Base-by-base conservation (phyloP, 148 eudicot genomes). In the Cornus florida region DNA sequence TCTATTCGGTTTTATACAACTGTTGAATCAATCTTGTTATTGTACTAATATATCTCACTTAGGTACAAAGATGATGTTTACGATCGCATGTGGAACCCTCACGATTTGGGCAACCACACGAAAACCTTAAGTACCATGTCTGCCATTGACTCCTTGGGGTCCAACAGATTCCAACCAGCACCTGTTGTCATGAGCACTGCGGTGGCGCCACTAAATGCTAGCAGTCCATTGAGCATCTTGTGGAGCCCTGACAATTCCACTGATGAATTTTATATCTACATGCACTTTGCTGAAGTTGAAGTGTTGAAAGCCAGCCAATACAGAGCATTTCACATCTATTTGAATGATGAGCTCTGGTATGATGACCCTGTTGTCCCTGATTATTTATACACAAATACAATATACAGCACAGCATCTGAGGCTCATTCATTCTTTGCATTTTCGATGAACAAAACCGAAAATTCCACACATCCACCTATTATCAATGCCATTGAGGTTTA, bases 241-340 rank as follows among this genome's bases (percentile, higher is more conserved):
- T 46, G 56, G 24, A 59, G 4, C 1, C 3, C 31, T 57, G 1
- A 1, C 28, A 66, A 72, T 73, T 17, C 70, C 23, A 80, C 39
- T 19, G 62, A 74, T 22, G 28, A 72, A 17, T 73, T 60, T 53
- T 73, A 75, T 24, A 32, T 80, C 13, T 88, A 68, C 82, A 7
- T 82, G 77, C 75, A 88, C 76, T 74, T 88, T 78, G 86, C 89
- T 67, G 89, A 88, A 78, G 22, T 88, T 72, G 70, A 67, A 43
- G 48, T 43, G 48, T 43, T 43, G 48, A 43, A 43, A 66, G 69
- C 10, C 32, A 79, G 81, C 33, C 82, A 86, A 67, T 43, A 41
- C 22, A 82, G 89, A 80, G 83, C 80, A 72, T 82, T 88, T 73
- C 65, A 78, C 62, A 70, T 88, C 19, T 71, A 60, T 56, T 3